phyloP scores from a whole-genome alignment of 2,329 filamentous ascomycete genomes.

The Aspergillus nomiae region DNA sequence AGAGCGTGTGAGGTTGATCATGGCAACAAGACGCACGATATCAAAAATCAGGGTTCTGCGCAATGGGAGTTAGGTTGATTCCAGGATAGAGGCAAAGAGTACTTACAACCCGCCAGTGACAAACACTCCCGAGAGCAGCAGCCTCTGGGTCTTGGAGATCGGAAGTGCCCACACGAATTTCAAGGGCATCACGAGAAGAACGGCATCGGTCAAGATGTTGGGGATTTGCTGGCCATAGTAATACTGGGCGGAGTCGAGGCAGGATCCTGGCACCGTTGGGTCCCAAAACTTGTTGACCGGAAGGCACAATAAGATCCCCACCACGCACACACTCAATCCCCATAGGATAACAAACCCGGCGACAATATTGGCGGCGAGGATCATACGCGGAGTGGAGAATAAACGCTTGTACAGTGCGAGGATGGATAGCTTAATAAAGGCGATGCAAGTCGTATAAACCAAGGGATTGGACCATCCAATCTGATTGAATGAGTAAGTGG shows the following conservation, averaged over 20 bases:
- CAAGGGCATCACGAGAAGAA: slow-evolving; percentile 31
- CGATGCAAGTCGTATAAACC: slow-evolving; percentile 28
- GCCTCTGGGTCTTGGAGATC: slow-evolving; percentile 25
- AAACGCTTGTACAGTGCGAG: slow-evolving; percentile 31
- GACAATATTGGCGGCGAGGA: slow-evolving; percentile 22
- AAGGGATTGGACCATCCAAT: slow-evolving; percentile 32
- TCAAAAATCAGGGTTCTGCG: slow-evolving; percentile 30
- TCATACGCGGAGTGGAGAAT: slow-evolving; percentile 26
- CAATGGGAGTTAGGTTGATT: neutral
- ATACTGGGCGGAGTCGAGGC: slow-evolving; percentile 28
- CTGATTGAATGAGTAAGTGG: slow-evolving; percentile 15
- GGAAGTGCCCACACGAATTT: slow-evolving; percentile 29
- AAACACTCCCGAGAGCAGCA: slow-evolving; percentile 30
- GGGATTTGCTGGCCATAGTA: slow-evolving; percentile 34
- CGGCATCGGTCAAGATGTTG: slow-evolving; percentile 32
- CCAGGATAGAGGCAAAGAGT: neutral
- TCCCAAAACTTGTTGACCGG: slow-evolving; percentile 32
- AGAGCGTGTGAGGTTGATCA: slow-evolving; percentile 25
- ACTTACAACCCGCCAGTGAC: slow-evolving; percentile 32
- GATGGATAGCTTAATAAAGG: slow-evolving; percentile 32
- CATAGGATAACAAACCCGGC: slow-evolving; percentile 26
- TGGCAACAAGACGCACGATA: slow-evolving; percentile 28
- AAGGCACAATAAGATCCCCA: slow-evolving; percentile 26
- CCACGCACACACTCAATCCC: slow-evolving; percentile 24
- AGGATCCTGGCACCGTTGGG: slow-evolving; percentile 23